A percentile compares a stretch with the other conserved stretches of the same genome.
phyloP scores from a whole-genome alignment of 2,329 filamentous ascomycete species.

The Epichloe glyceriae region DNA sequence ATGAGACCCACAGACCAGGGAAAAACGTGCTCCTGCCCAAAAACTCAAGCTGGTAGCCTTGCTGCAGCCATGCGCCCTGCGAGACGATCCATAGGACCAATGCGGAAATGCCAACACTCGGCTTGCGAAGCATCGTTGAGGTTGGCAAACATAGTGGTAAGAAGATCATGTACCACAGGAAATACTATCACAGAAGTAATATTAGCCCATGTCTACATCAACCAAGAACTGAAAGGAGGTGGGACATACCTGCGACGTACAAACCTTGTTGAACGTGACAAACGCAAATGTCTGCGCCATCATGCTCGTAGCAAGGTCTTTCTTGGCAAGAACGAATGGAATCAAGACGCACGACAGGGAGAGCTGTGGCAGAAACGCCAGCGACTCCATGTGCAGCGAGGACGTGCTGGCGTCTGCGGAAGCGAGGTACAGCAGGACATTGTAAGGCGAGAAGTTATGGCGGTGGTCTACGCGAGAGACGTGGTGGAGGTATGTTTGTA shows the following conservation, averaged over 20 bases:
- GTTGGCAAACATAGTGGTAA: slow-evolving; percentile 78
- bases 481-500: slow-evolving; percentile 89
- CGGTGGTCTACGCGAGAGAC: slow-evolving; percentile 87
- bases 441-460: slow-evolving; percentile 97
- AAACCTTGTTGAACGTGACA: slow-evolving; percentile 97
- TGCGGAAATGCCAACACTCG: slow-evolving; percentile 49
- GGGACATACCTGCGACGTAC: slow-evolving; percentile 75
- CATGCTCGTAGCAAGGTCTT: slow-evolving; percentile 71
- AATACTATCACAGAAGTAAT: slow-evolving; percentile 50
- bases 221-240: too few species aligned
- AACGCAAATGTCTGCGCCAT: slow-evolving; percentile 94
- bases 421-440: slow-evolving; percentile 75
- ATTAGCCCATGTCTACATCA: too few species aligned
- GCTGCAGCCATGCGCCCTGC: slow-evolving; percentile 65
- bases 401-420: slow-evolving; percentile 45
- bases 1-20: slow-evolving; percentile 67
- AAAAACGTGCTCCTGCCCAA: slow-evolving; percentile 72
- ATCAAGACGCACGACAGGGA: slow-evolving; percentile 66
- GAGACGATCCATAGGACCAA: slow-evolving; percentile 60
- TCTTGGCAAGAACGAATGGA: slow-evolving; percentile 64
- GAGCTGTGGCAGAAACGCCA: slow-evolving; percentile 84
- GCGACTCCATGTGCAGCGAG: slow-evolving; percentile 48
- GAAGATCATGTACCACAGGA: slow-evolving; percentile 95
- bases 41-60: slow-evolving; percentile 66
- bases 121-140: slow-evolving; percentile 55